Evolutionary conservation across 192 early-diverging fungal genomes (phyloP), one percentile per base, ranked within the genome.

Genomic region (Diversispora epigaea): DNA sequence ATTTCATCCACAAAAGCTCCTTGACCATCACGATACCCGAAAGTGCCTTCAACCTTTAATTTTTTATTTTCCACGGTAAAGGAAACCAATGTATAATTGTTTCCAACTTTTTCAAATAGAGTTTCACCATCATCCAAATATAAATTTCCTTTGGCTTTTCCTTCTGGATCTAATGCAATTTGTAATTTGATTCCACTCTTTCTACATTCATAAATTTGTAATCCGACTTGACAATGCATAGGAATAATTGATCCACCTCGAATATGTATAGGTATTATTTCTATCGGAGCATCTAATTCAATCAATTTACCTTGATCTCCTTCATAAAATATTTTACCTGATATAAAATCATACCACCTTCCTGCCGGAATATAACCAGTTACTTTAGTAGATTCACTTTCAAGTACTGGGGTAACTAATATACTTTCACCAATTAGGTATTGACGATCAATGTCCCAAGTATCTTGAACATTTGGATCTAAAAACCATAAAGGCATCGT

Each of bases 41-140:
- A 67, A 15, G 47, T 47, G 8, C 65, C 65, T 8, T 67, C 45
- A 21, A 45, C 12, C 1, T 7, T 67, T 19, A 67, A 47, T 47
- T 4, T 6, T 19, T 15, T 11, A 67, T 67, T 19, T 21, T 47
- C n/a, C 0, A 47, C 65, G 3, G 15, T 67, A 21, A 67, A 47
- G 7, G 7, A 47, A 8, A 67, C 1, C 8, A 67, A 47, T 17
- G 65, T 47, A 47, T 67, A 47, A n/a, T 67, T 45, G 14, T 67
- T 19, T 32, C 8, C n/a, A 12, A 67, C 4, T 4, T 47, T 8
- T 21, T 67, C 65, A 0, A 22, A 43, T 22, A 4, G 45, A 5
- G 65, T 67, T 67, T 86, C 80, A 15, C 90, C 91, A 70, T 92
- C 89, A 66, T 91, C 90, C 10, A 89, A 66, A 68, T 86, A 90